Base-by-base conservation (phyloP, 202 grass and related monocot species). In the Carex sylvatica region DNA sequence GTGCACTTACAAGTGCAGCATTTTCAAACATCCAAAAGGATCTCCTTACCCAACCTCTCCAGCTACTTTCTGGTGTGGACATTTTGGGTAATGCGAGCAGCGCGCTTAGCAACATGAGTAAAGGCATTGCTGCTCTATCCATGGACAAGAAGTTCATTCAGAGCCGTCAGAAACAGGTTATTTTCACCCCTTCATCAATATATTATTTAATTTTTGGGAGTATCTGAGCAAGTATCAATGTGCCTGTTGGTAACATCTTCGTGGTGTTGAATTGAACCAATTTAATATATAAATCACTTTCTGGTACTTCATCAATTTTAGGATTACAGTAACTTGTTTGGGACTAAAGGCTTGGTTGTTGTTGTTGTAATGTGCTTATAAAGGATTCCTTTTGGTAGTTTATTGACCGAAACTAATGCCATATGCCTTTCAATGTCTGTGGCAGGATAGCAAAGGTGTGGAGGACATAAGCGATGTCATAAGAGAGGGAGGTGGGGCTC, bases 61-160 rank as follows among this genome's bases (percentile, higher is more conserved):
- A 95, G 82, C 86, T 98, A 77, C 95, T 98, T 83, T 98, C 95
- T 16, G 95, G 95, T 49, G 92, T 98, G 92, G 95, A 98, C 70
- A 95, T 98, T 89, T 91, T 98, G 89, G 95, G 95, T 84, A 98
- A 98, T 76, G 95, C 95, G 59, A 98, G 95, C 89, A 98, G 95
- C 13, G 95, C 95, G 58, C 82, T 98, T 74, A 95, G 95, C 87
- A 98, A 95, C 81, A 98, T 98, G 95, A 98, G 95, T 84, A 98
- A 98, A 93, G 92, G 95, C 79, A 90, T 98, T 83, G 95, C 95
- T 71, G 95, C 90, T 33, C 79, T 98, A 85, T 98, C 95, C 49
- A 98, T 98, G 95, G 95, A 98, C 84, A 98, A 95, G 83, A 98
- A 98, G 82, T 98, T 98, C 83, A 98, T 98, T 90, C 92, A 95